These are phyloP conservation scores for Talaromyces marneffei DNA, from an alignment of 2,329 filamentous ascomycete genomes.

Conservation along the genomic window DNA sequence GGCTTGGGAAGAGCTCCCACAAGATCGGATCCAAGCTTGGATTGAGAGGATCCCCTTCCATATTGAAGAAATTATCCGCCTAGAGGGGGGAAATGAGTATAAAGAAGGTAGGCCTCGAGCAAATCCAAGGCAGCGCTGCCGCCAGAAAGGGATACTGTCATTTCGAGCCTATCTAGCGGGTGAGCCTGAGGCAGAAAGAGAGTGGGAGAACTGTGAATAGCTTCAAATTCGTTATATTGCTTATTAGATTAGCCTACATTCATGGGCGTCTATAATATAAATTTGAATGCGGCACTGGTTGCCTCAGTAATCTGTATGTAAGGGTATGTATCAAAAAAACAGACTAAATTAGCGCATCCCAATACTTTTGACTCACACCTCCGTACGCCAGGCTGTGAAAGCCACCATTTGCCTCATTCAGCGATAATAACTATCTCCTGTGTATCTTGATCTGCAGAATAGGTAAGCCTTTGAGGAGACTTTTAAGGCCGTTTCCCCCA, in stretches of 20 bases:
- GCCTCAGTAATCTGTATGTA: not conserved
- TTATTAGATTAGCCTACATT: not conserved
- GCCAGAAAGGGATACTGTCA: no score
- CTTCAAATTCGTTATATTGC: not conserved
- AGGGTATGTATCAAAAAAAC: not conserved
- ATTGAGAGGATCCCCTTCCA: slow-evolving; percentile 9
- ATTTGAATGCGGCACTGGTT: not conserved
- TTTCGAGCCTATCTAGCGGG: not conserved
- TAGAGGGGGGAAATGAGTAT: slow-evolving; percentile 12
- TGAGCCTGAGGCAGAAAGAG: not conserved
- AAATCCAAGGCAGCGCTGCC: not conserved
- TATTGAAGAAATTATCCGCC: slow-evolving; percentile 12
- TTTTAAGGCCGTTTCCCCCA: not conserved
- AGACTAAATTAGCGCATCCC: not conserved
- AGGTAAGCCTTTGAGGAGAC: not conserved
- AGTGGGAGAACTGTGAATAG: not conserved
- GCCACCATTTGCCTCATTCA: not conserved
- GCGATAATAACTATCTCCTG: no score
- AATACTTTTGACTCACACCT: no score
- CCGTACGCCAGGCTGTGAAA: no score
- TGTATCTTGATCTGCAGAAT: no score
- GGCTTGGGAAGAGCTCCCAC: not conserved
- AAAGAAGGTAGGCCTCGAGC: slow-evolving; percentile 6
- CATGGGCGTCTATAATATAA: not conserved
- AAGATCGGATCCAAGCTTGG: slow-evolving; percentile 9